These are phyloP conservation scores for Gaeumannomyces sp. DNA, from an alignment of 2,329 filamentous ascomycete genomes.

Conservation along the genomic window DNA sequence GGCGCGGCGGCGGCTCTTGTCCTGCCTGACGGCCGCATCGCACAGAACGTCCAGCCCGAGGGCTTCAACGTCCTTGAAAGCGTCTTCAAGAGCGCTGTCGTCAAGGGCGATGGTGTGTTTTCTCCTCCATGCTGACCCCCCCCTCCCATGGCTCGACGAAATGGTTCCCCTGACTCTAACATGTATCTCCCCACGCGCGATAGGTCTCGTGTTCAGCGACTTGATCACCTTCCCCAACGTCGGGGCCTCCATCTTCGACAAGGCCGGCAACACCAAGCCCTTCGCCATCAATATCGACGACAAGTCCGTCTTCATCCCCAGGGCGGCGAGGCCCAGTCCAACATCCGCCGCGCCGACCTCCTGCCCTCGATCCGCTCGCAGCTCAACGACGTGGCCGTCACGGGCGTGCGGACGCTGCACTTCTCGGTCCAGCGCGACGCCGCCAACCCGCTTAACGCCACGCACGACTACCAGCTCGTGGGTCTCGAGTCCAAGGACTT, in stretches of 20 bases:
- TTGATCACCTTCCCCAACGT: constrained; percentile 2
- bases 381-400: constrained; percentile 8
- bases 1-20: background rate
- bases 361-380: constrained; percentile 8
- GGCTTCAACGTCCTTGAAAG: constrained; percentile 6
- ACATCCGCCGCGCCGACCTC: constrained; percentile 8
- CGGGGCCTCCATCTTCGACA: constrained; percentile 5
- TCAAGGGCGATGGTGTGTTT: constrained; percentile 4
- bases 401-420: constrained; percentile 8
- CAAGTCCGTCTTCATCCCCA: constrained; percentile 8
- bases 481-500: constrained; percentile 9
- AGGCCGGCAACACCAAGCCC: constrained; percentile 8
- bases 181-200: too few species aligned
- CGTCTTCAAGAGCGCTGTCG: constrained; percentile 9
- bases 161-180: too few species aligned
- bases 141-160: too few species aligned
- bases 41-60: background rate
- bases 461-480: constrained; percentile 8
- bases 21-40: constrained; percentile 6
- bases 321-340: constrained; percentile 4
- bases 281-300: constrained; percentile 9
- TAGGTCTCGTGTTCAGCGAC: constrained; percentile 5
- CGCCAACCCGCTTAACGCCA: constrained; percentile 1
- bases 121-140: too few species aligned
- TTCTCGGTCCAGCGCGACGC: constrained; percentile 9